Percentiles rank a stretch among this genome's conserved stretches.
phyloP scores from a whole-genome alignment of 2,329 filamentous ascomycete genomes.

The Pseudocercospora cruenta region DNA sequence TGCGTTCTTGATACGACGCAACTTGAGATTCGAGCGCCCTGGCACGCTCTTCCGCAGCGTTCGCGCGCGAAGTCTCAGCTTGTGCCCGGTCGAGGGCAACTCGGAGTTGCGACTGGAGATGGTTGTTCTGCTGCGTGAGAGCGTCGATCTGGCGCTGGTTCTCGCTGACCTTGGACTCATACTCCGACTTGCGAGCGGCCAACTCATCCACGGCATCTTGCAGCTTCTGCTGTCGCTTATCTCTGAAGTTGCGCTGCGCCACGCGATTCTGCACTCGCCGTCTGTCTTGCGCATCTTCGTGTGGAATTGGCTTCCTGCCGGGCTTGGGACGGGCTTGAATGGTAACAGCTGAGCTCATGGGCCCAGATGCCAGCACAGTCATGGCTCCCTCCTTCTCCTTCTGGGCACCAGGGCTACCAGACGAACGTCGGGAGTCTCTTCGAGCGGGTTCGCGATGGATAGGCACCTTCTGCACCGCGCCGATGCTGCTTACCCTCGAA shows the following conservation, averaged over 20 bases:
- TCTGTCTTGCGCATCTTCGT: constrained; percentile 89
- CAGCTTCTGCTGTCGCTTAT: constrained; percentile 82
- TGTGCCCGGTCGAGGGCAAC: not conserved
- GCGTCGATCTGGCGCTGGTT: not conserved
- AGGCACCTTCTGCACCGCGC: not conserved
- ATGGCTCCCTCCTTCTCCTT: constrained; percentile 14
- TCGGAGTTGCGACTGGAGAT: constrained; percentile 5
- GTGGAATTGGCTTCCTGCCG: constrained; percentile 76
- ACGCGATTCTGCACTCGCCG: constrained; percentile 93
- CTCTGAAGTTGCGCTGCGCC: constrained; percentile 87
- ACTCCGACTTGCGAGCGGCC: constrained; percentile 48
- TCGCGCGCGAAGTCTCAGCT: not conserved
- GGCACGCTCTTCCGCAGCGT: not conserved
- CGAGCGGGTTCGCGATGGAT: not conserved
- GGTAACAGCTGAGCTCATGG: constrained; percentile 42
- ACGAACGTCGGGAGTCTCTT: not conserved
- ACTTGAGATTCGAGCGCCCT: not conserved
- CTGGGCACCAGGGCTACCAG: not conserved
- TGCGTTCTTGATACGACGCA: not conserved
- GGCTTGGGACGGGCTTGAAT: constrained; percentile 60
- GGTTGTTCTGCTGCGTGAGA: not conserved
- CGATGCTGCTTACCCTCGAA: not conserved
- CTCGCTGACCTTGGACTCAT: not conserved
- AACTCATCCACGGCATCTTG: constrained; percentile 38
- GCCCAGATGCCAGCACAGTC: constrained; percentile 34